Conservation (phyloP, 2,329 filamentous ascomycete genomes). For the Pestalotiopsis sp. region DNA sequence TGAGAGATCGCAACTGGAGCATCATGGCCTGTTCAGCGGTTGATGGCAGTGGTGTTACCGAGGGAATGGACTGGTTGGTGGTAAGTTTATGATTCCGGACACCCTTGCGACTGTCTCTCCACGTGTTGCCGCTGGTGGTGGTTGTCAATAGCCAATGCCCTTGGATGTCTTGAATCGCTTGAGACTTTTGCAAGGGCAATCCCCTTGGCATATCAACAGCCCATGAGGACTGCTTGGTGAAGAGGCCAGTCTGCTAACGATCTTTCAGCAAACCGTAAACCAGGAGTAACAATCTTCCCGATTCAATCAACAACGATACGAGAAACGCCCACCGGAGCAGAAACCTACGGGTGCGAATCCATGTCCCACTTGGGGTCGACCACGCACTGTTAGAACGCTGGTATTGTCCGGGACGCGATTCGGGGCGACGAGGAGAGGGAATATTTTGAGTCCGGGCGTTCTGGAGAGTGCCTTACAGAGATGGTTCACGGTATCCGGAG, state of each 20-base stretch:
- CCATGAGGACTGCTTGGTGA: not conserved
- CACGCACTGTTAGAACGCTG: not conserved
- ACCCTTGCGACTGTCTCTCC: not conserved
- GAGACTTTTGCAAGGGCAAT: not conserved
- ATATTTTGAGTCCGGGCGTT: constrained; percentile 2
- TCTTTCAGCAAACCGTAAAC: constrained; percentile 42
- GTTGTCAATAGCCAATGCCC: not conserved
- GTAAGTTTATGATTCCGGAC: constrained; percentile 49
- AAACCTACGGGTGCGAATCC: not conserved
- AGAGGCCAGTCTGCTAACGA: not conserved
- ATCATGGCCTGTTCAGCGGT: constrained; percentile 98
- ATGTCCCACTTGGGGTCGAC: not conserved
- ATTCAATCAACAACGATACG: not conserved
- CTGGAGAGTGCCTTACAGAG: not conserved
- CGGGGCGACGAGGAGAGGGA: not conserved
- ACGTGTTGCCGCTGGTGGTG: not conserved
- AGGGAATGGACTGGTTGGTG: constrained; percentile 99
- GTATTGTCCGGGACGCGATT: not conserved
- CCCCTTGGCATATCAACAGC: not conserved
- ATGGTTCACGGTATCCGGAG: not conserved
- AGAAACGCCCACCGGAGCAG: not conserved
- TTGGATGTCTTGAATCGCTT: not conserved
- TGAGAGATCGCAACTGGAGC: constrained; percentile 98
- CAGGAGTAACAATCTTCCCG: constrained; percentile 35
- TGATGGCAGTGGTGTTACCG: constrained; percentile 89